Evolutionary conservation across 2,329 filamentous ascomycete species (phyloP).

Genomic region (Colletotrichum neosansevieriae): DNA sequence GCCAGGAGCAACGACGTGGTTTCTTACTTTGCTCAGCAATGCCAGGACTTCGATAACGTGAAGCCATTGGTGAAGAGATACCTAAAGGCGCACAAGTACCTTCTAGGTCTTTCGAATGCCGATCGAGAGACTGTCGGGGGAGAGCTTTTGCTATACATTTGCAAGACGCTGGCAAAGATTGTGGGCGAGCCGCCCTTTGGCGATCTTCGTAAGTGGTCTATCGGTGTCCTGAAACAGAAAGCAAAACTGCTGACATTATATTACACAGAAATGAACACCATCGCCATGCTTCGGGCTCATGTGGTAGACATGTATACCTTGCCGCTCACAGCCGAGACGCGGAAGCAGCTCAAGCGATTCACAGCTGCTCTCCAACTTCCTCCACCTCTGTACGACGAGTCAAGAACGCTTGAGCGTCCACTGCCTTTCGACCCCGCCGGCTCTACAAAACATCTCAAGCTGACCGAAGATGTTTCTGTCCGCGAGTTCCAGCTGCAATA

Average conservation of each 20-base stretch:
- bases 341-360: background rate
- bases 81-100: conserved; percentile 60
- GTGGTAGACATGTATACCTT: background rate
- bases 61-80: conserved; percentile 58
- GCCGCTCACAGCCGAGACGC: background rate
- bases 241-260: background rate
- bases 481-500: conserved; percentile 74
- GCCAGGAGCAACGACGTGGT: conserved; percentile 48
- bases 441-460: background rate
- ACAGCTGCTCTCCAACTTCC: conserved; percentile 1
- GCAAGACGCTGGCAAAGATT: conserved; percentile 47
- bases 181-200: background rate
- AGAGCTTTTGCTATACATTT: conserved; percentile 53
- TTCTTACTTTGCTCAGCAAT: conserved; percentile 58
- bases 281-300: conserved; percentile 17
- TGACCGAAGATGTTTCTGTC: conserved; percentile 2
- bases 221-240: background rate
- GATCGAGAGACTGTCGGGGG: conserved; percentile 50
- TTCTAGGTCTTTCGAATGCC: conserved; percentile 44
- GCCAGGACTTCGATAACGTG: conserved; percentile 61
- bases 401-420: background rate
- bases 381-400: background rate
- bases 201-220: background rate
- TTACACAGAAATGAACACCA: background rate
- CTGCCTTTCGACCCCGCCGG: conserved; percentile 5